Base-by-base conservation (phyloP, 2,329 filamentous ascomycete genomes). In the Xylariaceae sp. region DNA sequence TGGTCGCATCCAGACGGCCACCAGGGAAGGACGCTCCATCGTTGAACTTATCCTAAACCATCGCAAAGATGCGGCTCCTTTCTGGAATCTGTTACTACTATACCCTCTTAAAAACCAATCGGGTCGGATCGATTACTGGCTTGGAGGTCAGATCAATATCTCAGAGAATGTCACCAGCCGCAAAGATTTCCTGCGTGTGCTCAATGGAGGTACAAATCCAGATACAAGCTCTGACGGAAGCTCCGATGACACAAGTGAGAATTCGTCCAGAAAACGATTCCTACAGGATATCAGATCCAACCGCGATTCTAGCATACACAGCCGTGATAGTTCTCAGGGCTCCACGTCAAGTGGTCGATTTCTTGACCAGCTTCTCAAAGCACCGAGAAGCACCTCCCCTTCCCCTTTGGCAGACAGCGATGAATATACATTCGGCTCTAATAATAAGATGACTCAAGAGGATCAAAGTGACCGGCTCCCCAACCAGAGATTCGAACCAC, bases 61-160 rank as follows among this genome's bases (percentile, higher is more conserved):
- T 44, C 65, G 65, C 15, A 70, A 72, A 41, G 69, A 71, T 35
- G 74, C 73, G 8, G 64, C 68, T 17, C 71, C 73, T 0, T 78
- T 77, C 49, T 78, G 73, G 74, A 81, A 80, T 38, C 54, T 81
- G 8, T 60, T 81, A 0, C 78, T 74, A 37, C 58, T 73, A 2
- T 68, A 72, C 35, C 78, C 79, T 0, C 57, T 83, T 1, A 63
- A 68, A 18, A 71, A 78, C 43, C 55, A 60, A 0, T 50, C 63
- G 1, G 76, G 76, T 3, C 68, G 67, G 7, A 57, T 74, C 2
- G 64, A 63, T 0, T 79, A 73, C 56, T 78, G 73, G 50, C 64
- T 83, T 13, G 76, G 74, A 1, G 76, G 70, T 0, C 74, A 81
- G 46, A 69, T 81, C 38, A 74, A 82, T 47, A 71, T 78, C 12